Evolutionary conservation across 208 protist genomes (phyloP), one percentile per base, ranked within the genome.

Genomic region (Endotrypanum monterogeii): DNA sequence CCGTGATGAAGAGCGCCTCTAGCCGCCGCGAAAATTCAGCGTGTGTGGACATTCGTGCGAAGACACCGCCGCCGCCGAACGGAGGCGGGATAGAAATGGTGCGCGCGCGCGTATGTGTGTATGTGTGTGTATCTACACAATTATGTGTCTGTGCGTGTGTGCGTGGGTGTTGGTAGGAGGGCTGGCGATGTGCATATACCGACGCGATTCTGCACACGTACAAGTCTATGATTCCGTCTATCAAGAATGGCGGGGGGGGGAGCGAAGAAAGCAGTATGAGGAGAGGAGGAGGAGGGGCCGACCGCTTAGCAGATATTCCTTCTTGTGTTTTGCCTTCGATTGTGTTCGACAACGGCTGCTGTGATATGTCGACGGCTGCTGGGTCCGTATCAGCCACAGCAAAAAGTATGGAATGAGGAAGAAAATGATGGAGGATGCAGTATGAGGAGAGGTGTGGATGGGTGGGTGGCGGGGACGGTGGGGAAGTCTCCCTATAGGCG

Each of bases 11-110:
- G 48, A 82, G 66, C 11, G 72, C 65, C 8, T 56, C 58, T 51
- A 91, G 85, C 6, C 74, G 81, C 35, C 83, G 77, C 12, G 72
- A 72, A 39, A 90, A 75, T 18, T 44, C 46, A 37, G 48, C 25
- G 28, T 46, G 44, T 20, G 58, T 9, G 23, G 62, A 44, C 76
- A 82, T 80, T 35, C 41, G 25, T 16, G 23, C 23, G 52, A 60
- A 2, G 67, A 6, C 12, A 11, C n/a, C n/a, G n/a, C n/a, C n/a
- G n/a, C n/a, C n/a, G n/a, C n/a, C n/a, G n/a, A n/a, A n/a, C n/a
- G n/a, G n/a, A n/a, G n/a, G n/a, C n/a, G n/a, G n/a, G n/a, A n/a
- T n/a, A n/a, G n/a, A n/a, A n/a, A n/a, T n/a, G n/a, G n/a, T n/a
- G n/a, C n/a, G 65, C 65, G 65, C 20, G 41, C 39, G n/a, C 5